Evolutionary conservation across 1,284 basidiomycete genomes (phyloP).

Genomic region (Apiotrichum akiyoshidainum): DNA sequence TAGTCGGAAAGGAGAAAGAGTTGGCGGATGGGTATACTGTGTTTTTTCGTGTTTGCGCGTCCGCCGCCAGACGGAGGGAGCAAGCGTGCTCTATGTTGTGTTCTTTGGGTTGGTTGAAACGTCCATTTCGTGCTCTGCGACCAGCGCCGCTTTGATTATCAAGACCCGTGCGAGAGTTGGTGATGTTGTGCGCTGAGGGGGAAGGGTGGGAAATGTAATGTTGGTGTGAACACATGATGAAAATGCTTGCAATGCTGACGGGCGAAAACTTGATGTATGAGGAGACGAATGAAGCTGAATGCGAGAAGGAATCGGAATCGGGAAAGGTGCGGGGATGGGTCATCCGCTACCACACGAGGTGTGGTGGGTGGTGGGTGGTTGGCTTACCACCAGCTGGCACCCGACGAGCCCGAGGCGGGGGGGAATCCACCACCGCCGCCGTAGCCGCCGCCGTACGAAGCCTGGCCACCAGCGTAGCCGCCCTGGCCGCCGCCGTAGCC

Average conservation of each 20-base stretch:
- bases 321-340: no score
- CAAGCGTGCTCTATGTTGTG: constrained; percentile 19
- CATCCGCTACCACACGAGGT: not conserved
- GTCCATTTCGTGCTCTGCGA: constrained; percentile 24
- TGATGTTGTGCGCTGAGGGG: constrained; percentile 14
- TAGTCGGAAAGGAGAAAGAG: not conserved
- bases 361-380: not conserved
- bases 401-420: constrained; percentile 43
- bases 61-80: constrained; percentile 16
- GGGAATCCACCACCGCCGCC: constrained; percentile 44
- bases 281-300: not conserved
- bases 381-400: constrained; percentile 50
- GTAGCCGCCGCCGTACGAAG: constrained; percentile 46
- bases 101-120: constrained; percentile 10
- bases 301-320: no score
- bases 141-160: constrained; percentile 20
- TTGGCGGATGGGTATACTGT: constrained; percentile 11
- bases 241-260: constrained; percentile 25
- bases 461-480: constrained; percentile 41
- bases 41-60: constrained; percentile 3
- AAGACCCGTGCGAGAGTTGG: constrained; percentile 10
- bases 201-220: constrained; percentile 11
- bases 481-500: constrained; percentile 61
- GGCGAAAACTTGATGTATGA: constrained; percentile 6
- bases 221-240: constrained; percentile 15